Evolutionary conservation across 306 rosid genomes (phyloP).

Genomic region (Crotalaria pallida): DNA sequence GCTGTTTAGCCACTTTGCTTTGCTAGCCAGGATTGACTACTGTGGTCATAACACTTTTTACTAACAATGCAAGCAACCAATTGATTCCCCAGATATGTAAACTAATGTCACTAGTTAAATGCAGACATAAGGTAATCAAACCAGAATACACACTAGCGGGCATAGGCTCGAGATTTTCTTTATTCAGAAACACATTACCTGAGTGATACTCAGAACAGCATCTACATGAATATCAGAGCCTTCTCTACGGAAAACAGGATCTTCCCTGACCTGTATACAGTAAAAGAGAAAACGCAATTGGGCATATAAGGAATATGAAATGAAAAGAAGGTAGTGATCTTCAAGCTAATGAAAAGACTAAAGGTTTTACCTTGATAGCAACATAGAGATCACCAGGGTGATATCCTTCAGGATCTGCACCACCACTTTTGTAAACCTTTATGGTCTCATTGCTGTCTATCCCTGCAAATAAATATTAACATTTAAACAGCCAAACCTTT

Average conservation of each 20-base stretch:
- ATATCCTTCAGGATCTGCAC: slow-evolving; percentile 87
- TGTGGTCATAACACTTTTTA: neutral
- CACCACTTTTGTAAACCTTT: slow-evolving; percentile 64
- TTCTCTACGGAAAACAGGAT: slow-evolving; percentile 85
- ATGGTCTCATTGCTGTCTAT: slow-evolving; percentile 62
- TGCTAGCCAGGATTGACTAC: neutral
- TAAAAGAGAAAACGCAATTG: neutral
- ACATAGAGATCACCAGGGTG: slow-evolving; percentile 83
- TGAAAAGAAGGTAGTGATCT: neutral
- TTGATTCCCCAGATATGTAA: neutral
- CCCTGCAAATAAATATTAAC: slow-evolving; percentile 46
- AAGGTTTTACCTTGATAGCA: slow-evolving; percentile 48
- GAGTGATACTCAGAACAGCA: slow-evolving; percentile 67
- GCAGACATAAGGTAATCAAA: neutral
- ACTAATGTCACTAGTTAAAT: neutral
- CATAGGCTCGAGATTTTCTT: neutral
- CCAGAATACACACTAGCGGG: neutral
- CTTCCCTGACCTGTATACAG: slow-evolving; percentile 63
- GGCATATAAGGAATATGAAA: neutral
- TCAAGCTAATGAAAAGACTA: neutral
- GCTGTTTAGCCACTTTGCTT: neutral
- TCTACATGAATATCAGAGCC: slow-evolving; percentile 91
- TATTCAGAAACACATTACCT: slow-evolving; percentile 40
- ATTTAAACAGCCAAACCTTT: neutral
- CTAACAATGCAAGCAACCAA: neutral